Conservation (phyloP, 805 yeast species). For the Torulaspora gathmanii region DNA sequence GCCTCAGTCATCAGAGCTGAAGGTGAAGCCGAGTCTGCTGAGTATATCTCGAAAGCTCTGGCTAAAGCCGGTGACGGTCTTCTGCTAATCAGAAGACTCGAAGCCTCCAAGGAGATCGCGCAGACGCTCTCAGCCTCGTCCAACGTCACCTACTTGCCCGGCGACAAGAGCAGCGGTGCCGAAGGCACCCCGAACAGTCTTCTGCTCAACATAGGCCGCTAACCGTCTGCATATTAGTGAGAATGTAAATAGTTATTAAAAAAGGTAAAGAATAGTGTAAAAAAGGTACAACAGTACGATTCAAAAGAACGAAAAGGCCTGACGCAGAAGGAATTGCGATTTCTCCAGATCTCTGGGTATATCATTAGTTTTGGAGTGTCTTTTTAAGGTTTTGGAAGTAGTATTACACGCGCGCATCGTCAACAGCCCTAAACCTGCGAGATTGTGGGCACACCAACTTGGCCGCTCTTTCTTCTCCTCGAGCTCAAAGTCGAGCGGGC, state of each 20-base stretch:
- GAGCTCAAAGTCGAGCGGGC: constrained; percentile 31
- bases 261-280: constrained; percentile 1
- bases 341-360: constrained; percentile 2
- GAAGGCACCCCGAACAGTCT: constrained; percentile 47
- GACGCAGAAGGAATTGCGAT: not conserved
- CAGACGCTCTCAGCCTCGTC: constrained; percentile 74
- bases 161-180: constrained; percentile 38
- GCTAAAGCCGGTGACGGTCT: constrained; percentile 95
- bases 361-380: constrained; percentile 1
- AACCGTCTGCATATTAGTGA: constrained; percentile 11
- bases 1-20: constrained; percentile 95
- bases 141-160: constrained; percentile 85
- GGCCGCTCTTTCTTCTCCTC: constrained; percentile 44
- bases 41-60: constrained; percentile 85
- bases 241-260: constrained; percentile 8
- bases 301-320: not conserved
- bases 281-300: not conserved
- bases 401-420: constrained; percentile 5
- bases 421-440: constrained; percentile 72
- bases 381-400: constrained; percentile 2
- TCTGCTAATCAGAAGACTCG: constrained; percentile 87
- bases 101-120: constrained; percentile 95
- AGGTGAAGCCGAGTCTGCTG: constrained; percentile 99
- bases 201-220: constrained; percentile 67
- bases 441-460: constrained; percentile 86